Evolutionary conservation across 306 rosid genomes (phyloP).

Genomic region (Ceratonia siliqua): DNA sequence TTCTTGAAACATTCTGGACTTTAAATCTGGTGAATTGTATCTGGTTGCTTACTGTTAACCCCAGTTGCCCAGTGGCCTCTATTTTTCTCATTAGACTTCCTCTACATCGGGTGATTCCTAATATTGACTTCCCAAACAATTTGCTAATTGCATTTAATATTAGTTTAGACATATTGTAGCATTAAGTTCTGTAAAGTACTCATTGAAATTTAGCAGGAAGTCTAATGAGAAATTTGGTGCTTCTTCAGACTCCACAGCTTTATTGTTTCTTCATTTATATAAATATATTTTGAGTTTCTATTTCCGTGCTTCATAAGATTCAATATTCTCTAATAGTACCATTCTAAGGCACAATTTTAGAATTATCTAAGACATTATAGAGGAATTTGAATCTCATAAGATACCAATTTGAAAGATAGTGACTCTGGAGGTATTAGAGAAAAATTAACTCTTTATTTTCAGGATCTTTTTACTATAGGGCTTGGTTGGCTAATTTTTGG

Average conservation of each 20-base stretch:
- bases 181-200: neutral
- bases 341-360: too few species aligned
- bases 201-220: too few species aligned
- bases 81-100: neutral
- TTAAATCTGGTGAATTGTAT: neutral
- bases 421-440: too few species aligned
- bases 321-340: too few species aligned
- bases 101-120: neutral
- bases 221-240: neutral
- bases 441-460: neutral
- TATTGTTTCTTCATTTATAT: neutral
- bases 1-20: neutral
- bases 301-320: too few species aligned
- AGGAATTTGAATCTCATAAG: too few species aligned
- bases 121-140: neutral
- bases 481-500: conserved; percentile 40
- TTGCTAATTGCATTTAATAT: neutral
- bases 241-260: neutral
- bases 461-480: conserved; percentile 42
- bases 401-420: too few species aligned
- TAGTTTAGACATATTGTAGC: neutral
- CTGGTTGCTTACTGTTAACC: neutral
- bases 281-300: too few species aligned
- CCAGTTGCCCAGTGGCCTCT: neutral
- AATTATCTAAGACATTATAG: too few species aligned